phyloP scores from a whole-genome alignment of 805 yeast genomes.

The Yarrowia sp. region DNA sequence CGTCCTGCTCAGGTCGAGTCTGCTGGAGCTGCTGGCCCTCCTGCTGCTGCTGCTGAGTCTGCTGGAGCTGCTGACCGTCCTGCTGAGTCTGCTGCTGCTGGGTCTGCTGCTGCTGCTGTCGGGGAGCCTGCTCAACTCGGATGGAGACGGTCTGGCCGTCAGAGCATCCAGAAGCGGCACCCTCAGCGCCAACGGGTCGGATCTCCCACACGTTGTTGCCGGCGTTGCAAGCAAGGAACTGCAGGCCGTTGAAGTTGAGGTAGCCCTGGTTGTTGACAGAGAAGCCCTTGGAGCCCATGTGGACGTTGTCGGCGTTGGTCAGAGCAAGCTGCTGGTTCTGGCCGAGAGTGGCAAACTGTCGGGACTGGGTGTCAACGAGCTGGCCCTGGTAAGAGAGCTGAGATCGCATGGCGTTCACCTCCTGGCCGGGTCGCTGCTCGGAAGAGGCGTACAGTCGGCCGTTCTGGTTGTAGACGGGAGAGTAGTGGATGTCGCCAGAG shows the following conservation, averaged over 20 bases:
- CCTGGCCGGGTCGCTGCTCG: conserved; percentile 16
- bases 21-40: conserved; percentile 23
- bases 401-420: conserved; percentile 24
- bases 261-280: conserved; percentile 39
- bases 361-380: conserved; percentile 18
- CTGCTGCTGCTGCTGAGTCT: conserved; percentile 8
- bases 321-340: conserved; percentile 26
- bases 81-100: conserved; percentile 29
- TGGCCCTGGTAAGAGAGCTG: conserved; percentile 18
- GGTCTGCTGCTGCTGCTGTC: conserved; percentile 31
- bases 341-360: conserved; percentile 27
- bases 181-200: conserved; percentile 40
- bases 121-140: conserved; percentile 37
- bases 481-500: conserved; percentile 16
- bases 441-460: conserved; percentile 23
- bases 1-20: conserved; percentile 26
- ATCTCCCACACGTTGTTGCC: conserved; percentile 42
- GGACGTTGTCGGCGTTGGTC: conserved; percentile 91
- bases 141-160: conserved; percentile 38
- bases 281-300: conserved; percentile 85
- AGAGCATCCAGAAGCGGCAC: conserved; percentile 41
- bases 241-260: conserved; percentile 28
- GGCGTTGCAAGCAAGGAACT: conserved; percentile 37
- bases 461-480: conserved; percentile 22
- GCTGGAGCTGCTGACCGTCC: conserved; percentile 11